Conservation (phyloP, 371 early-diverging fungal genomes). For the Umbelopsis sp. region DNA sequence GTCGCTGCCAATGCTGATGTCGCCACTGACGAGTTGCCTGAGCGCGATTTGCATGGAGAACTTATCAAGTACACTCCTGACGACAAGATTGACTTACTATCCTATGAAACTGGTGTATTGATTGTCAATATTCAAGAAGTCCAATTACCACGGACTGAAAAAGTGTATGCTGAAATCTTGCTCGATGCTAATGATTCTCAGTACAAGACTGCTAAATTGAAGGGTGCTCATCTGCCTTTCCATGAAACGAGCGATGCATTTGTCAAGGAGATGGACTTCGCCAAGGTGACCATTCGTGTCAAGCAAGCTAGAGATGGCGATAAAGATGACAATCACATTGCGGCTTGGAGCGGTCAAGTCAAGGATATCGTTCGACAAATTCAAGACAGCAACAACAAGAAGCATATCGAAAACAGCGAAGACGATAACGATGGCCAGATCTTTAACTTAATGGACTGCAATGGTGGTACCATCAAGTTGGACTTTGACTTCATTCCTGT, state of each 20-base stretch:
- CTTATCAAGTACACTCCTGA: slow-evolving; percentile 42
- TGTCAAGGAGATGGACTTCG: slow-evolving; percentile 56
- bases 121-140: slow-evolving; percentile 42
- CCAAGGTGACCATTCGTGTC: slow-evolving; percentile 38
- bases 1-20: slow-evolving; percentile 31
- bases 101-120: slow-evolving; percentile 53
- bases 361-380: slow-evolving; percentile 37
- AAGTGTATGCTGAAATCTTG: slow-evolving; percentile 37
- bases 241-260: slow-evolving; percentile 51
- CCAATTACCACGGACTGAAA: slow-evolving; percentile 28
- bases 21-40: slow-evolving; percentile 27
- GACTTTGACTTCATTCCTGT: slow-evolving; percentile 46
- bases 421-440: slow-evolving; percentile 30
- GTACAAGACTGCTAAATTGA: slow-evolving; percentile 40
- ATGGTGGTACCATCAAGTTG: slow-evolving; percentile 33
- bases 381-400: slow-evolving; percentile 19
- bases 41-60: slow-evolving; percentile 51
- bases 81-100: slow-evolving; percentile 37
- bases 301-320: slow-evolving; percentile 40
- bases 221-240: slow-evolving; percentile 40
- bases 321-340: slow-evolving; percentile 37
- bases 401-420: background rate
- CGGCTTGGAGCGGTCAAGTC: slow-evolving; percentile 27
- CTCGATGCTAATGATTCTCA: slow-evolving; percentile 51
- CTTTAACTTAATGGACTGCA: slow-evolving; percentile 30